A percentile compares a stretch with the other conserved stretches of the same genome.
phyloP scores from a whole-genome alignment of 306 rosid genomes.

The Myrica gale region DNA sequence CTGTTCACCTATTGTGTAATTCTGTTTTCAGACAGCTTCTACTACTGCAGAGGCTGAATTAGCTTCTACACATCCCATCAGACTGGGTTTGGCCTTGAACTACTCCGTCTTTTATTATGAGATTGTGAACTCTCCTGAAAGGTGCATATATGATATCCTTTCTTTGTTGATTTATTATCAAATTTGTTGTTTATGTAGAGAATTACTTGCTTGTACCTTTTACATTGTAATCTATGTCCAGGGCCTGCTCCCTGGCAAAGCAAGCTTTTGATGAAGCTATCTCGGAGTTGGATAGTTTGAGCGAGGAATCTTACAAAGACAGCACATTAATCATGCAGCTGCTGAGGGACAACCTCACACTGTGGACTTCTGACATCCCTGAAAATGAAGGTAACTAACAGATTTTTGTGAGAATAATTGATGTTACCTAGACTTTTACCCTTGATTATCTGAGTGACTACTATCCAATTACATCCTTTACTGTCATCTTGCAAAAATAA shows the following conservation, averaged over 20 bases:
- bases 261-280: constrained; percentile 71
- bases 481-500: neutral
- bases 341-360: constrained; percentile 36
- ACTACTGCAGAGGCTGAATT: constrained; percentile 43
- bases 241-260: constrained; percentile 67
- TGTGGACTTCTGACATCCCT: constrained; percentile 40
- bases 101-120: constrained; percentile 35
- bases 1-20: neutral
- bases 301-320: constrained; percentile 37
- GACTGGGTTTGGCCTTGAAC: constrained; percentile 38
- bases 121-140: constrained; percentile 35
- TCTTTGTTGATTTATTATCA: neutral
- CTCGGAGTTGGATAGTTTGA: constrained; percentile 59
- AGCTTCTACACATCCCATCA: constrained; percentile 16
- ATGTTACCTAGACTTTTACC: neutral
- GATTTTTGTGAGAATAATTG: neutral
- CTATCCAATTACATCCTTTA: neutral
- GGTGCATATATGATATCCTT: constrained; percentile 6
- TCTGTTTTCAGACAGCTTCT: constrained; percentile 44
- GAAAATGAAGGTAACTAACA: constrained; percentile 34
- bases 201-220: constrained; percentile 4
- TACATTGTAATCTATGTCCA: constrained; percentile 27
- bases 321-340: constrained; percentile 41
- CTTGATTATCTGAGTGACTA: neutral
- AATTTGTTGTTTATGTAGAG: neutral